Conservation (phyloP, 2,329 filamentous ascomycete genomes). For the Fusarium algeriense region DNA sequence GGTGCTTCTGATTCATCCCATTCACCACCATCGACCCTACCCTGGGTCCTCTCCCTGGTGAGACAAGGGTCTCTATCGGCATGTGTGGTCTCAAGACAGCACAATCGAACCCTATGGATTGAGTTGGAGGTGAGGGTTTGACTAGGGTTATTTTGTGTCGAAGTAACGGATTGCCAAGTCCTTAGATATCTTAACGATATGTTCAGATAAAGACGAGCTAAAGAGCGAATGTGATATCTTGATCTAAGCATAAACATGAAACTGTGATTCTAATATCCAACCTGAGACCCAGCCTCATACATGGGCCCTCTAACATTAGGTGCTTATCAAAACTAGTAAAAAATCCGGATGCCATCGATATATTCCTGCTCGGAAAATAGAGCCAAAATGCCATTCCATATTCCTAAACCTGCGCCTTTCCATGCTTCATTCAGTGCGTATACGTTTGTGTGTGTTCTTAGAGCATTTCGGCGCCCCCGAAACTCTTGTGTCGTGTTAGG, state of each 20-base stretch:
- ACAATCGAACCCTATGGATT: not conserved
- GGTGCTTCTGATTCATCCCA: conserved; percentile 57
- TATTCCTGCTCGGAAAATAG: conserved; percentile 18
- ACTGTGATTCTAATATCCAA: conserved; percentile 14
- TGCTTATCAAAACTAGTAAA: conserved; percentile 1
- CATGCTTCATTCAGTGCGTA: conserved; percentile 5
- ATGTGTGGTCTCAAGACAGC: conserved; percentile 40
- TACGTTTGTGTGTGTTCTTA: conserved; percentile 8
- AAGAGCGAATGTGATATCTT: conserved; percentile 26
- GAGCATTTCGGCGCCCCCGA: conserved; percentile 59
- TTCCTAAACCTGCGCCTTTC: conserved; percentile 15
- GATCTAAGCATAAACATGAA: conserved; percentile 12
- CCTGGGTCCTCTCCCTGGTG: conserved; percentile 53
- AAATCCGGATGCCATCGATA: conserved; percentile 11
- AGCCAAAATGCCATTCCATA: conserved; percentile 25
- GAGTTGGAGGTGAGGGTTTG: not conserved
- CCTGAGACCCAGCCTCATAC: conserved; percentile 12
- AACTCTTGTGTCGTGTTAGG: conserved; percentile 63
- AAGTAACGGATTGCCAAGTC: not conserved
- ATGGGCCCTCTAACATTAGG: conserved; percentile 2
- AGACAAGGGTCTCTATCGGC: conserved; percentile 52
- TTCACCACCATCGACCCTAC: conserved; percentile 52
- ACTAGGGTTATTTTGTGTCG: not conserved
- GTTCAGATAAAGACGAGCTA: not conserved
- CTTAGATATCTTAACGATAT: not conserved